Base-by-base conservation (phyloP, 768 basidiomycete genomes). In the Saitozyma sp. region DNA sequence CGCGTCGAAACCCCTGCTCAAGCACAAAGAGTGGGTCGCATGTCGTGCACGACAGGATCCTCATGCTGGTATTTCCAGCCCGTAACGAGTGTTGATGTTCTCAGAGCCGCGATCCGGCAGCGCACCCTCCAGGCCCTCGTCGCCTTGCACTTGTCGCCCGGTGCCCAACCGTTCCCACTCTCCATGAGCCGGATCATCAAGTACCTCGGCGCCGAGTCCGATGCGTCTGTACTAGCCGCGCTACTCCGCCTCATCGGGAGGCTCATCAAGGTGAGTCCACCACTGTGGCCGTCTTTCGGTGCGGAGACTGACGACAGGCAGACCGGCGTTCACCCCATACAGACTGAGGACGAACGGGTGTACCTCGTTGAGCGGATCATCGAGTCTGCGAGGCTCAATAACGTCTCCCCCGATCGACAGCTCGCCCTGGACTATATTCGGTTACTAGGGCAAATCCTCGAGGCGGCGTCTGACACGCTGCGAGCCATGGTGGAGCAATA, bases 1-100 rank as follows among this genome's bases (percentile, higher is more conserved):
- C 0, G 61, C 56, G 2, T 55, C 65, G 6, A 66, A 66, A 20
- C 17, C 46, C 2, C 39, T 76, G 11, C 56, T 76, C 8, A 58
- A 59, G 43, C 70, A 76, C 42, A 48, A 62, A 9, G 9, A 65
- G 74, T 76, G 40, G 54, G 74, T 63, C 29, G 5, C 29, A 29
- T 29, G 29, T 29, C 29, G 29, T 29, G 29, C 2, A 29, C 29
- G 29, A 29, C 29, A 29, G 2, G 2, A 29, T 29, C 29, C 29
- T 29, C 29, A 5, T 5, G 29, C 29, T 29, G 29, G 29, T 2
- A 1, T 16, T 41, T 13, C 51, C 39, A 37, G 13, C 10, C 50
- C 41, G 14, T 57, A 41, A 41, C 42, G 46, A 37, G 14, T n/a
- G 9, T 43, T 11, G 19, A 20, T 50, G 6, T 45, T 3, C 38